These are phyloP conservation scores for Rhytidhysteron rufulum DNA, from an alignment of 2,329 filamentous ascomycete genomes.

Conservation along the genomic window DNA sequence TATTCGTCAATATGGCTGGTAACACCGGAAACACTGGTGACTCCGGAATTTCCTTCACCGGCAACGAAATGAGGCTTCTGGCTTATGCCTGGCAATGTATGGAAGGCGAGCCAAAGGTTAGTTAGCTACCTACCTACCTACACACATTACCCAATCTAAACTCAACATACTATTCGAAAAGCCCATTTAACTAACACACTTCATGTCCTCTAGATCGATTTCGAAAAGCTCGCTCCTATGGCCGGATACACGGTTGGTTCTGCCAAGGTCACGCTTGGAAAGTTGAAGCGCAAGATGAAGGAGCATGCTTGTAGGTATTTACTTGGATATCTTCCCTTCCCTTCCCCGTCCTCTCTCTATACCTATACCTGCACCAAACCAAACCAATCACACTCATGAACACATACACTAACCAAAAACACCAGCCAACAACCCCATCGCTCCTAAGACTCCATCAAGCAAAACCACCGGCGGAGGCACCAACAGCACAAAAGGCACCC, in stretches of 20 bases:
- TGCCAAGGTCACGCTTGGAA: slow-evolving; percentile 26
- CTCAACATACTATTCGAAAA: neutral
- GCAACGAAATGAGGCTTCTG: slow-evolving; percentile 1
- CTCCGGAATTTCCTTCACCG: neutral
- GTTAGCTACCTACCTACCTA: neutral
- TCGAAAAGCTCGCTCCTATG: slow-evolving; percentile 16
- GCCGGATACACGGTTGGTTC: slow-evolving; percentile 22
- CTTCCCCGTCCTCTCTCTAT: too few relatives aligned
- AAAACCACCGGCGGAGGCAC: neutral
- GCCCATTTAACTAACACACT: neutral
- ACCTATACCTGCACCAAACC: too few relatives aligned
- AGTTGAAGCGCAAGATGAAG: slow-evolving; percentile 29
- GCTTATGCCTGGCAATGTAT: slow-evolving; percentile 30
- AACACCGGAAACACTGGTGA: neutral
- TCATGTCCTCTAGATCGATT: slow-evolving; percentile 11
- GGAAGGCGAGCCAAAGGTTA: slow-evolving; percentile 28
- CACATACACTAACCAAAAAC: neutral
- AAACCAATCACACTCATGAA: too few relatives aligned
- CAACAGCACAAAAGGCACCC: neutral
- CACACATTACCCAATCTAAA: neutral
- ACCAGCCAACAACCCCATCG: slow-evolving; percentile 14
- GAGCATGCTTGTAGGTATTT: slow-evolving; percentile 8
- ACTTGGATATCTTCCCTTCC: too few relatives aligned
- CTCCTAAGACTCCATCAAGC: neutral
- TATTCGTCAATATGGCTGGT: neutral